Evolutionary conservation across 495 filamentous ascomycete genomes (phyloP).

Genomic region (Penicillium robsamsonii): DNA sequence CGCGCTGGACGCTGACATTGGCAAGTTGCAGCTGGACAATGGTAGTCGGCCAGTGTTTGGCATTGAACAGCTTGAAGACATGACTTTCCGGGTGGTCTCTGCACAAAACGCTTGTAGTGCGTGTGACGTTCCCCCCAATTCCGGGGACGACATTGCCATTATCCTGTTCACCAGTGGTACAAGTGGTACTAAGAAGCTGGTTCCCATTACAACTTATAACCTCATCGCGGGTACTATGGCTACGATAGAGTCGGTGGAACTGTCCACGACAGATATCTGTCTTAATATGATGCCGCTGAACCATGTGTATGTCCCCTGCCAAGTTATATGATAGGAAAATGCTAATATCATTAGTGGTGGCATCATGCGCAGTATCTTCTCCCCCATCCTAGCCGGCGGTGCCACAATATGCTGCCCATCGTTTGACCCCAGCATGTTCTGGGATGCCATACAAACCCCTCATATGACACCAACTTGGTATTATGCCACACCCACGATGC

Average conservation of each 20-base stretch:
- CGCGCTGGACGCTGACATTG: constrained; percentile 21
- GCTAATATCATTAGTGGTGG: constrained; percentile 29
- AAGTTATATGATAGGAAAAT: not conserved
- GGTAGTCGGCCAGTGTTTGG: constrained; percentile 19
- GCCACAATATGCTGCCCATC: constrained; percentile 43
- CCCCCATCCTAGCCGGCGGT: constrained; percentile 40
- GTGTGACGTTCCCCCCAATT: constrained; percentile 8
- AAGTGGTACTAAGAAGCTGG: constrained; percentile 46
- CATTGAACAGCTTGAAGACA: constrained; percentile 15
- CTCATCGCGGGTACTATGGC: constrained; percentile 36
- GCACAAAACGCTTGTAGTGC: not conserved
- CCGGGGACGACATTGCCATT: constrained; percentile 35
- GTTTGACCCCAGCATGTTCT: constrained; percentile 49
- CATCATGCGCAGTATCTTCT: constrained; percentile 40
- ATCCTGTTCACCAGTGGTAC: constrained; percentile 49
- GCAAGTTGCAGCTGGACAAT: constrained; percentile 17
- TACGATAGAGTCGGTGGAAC: constrained; percentile 41
- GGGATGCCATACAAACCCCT: constrained; percentile 41
- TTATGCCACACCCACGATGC: constrained; percentile 50
- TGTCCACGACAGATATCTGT: constrained; percentile 35
- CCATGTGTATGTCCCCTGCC: constrained; percentile 34
- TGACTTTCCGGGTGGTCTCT: constrained; percentile 20
- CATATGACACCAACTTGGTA: constrained; percentile 43
- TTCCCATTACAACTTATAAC: constrained; percentile 39
- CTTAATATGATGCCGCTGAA: constrained; percentile 50